Evolutionary conservation across 1,284 basidiomycete species (phyloP).

Genomic region (Sporisorium iseilematis-ciliati): DNA sequence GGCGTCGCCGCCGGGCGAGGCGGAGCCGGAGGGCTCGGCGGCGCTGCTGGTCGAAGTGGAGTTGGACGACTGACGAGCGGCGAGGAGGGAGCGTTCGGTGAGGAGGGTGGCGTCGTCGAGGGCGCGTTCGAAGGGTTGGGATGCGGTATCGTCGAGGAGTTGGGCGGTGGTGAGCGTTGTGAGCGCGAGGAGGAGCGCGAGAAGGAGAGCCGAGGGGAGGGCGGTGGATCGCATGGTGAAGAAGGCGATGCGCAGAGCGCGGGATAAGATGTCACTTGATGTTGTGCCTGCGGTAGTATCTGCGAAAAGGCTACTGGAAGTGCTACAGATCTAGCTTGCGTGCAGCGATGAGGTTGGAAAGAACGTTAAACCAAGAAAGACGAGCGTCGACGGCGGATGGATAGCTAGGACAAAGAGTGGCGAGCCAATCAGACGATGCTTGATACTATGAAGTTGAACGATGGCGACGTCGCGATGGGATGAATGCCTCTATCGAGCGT

Average conservation of each 20-base stretch:
- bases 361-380: no score
- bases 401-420: no score
- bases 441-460: no score
- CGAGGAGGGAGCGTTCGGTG: slow-evolving; percentile 21
- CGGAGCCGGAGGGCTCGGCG: slow-evolving; percentile 32
- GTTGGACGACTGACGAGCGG: slow-evolving; percentile 36
- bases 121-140: slow-evolving; percentile 30
- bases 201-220: neutral
- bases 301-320: no score
- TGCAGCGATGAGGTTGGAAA: neutral
- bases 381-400: neutral
- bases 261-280: neutral
- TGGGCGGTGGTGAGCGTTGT: slow-evolving; percentile 13
- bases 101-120: slow-evolving; percentile 20
- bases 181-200: slow-evolving; percentile 14
- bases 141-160: slow-evolving; percentile 28
- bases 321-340: neutral
- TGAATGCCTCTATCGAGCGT: no score
- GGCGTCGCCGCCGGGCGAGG: slow-evolving; percentile 45
- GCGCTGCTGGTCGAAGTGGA: slow-evolving; percentile 20
- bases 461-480: no score
- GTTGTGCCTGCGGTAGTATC: no score
- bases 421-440: no score
- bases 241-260: neutral
- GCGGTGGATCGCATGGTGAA: slow-evolving; percentile 20